Evolutionary conservation across 352 stramenopile genomes (phyloP), one percentile per base, ranked within the genome.

Genomic region (Phytophthora pluvialis): DNA sequence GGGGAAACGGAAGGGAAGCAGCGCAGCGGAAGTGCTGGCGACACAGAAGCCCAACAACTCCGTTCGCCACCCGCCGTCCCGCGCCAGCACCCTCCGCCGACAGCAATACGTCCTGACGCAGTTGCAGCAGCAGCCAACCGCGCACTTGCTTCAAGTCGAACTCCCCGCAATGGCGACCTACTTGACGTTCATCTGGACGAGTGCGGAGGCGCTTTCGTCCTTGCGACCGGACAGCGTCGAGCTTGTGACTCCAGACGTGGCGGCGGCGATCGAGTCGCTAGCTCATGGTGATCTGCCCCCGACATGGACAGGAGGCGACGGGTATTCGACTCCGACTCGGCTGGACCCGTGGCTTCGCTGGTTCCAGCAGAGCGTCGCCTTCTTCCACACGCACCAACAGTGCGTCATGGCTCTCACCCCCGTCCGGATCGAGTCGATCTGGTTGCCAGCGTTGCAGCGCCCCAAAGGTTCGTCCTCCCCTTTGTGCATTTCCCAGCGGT

Each of bases 151-250:
- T 21, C 53, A 77, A 18, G 59, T 80, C 5, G 78, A 90, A 29
- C 51, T 90, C 5, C 77, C 77, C n/a, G 74, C 72, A 1, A 81
- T 90, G 62, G 77, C 82, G 25, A 35, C 39, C 2, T 86, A 87
- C 43, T 44, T 86, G 15, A 73, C 53, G 11, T 72, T 74, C 10
- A 52, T 86, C 13, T 86, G 81, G 76, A 67, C 49, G 12, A 62
- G 69, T 1, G 61, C 71, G 10, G 77, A 88, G 38, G 54, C 26
- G 5, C 38, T 90, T 38, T 39, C 74, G n/a, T 65, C 75, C 10
- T 48, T 90, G 1, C 64, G 63, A 8, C 13, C 44, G 0, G 62
- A 75, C 15, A 70, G 49, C 13, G 32, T 65, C 4, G 44, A 67
- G 26, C 49, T 67, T 16, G 4, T 68, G 5, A 31, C 38, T 38